Percentiles rank a stretch among this genome's conserved stretches.
These are phyloP conservation scores for Lachnellula occidentalis DNA, from an alignment of 2,329 filamentous ascomycete genomes.

Conservation along the genomic window DNA sequence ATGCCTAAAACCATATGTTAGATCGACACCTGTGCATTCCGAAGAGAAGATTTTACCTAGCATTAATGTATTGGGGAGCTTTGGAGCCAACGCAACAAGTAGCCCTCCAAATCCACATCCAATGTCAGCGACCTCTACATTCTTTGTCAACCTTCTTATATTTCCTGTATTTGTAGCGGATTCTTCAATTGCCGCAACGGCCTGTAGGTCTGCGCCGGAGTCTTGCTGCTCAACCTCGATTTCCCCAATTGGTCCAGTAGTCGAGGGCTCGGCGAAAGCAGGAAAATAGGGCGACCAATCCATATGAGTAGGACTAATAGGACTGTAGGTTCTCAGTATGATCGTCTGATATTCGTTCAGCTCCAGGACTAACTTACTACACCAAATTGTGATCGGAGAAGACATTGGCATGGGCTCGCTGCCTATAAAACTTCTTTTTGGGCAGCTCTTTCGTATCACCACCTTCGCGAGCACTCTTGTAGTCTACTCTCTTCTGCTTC, in stretches of 20 bases:
- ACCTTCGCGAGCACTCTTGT: slow-evolving; percentile 51
- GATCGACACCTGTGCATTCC: background rate
- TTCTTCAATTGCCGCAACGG: background rate
- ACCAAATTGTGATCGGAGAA: slow-evolving; percentile 89
- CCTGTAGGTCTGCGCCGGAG: background rate
- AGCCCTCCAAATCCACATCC: slow-evolving; percentile 95
- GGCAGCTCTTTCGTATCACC: slow-evolving; percentile 50
- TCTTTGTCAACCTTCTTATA: slow-evolving; percentile 47
- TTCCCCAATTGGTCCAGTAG: slow-evolving; percentile 21
- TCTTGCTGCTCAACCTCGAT: slow-evolving; percentile 9
- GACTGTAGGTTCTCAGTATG: slow-evolving; percentile 47
- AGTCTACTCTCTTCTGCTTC: slow-evolving; percentile 60
- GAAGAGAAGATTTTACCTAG: slow-evolving; percentile 52
- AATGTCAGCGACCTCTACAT: slow-evolving; percentile 91
- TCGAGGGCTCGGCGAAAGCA: slow-evolving; percentile 51
- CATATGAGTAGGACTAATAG: slow-evolving; percentile 74
- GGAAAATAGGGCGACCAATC: slow-evolving; percentile 87
- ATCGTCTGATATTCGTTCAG: background rate
- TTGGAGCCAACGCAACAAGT: slow-evolving; percentile 75
- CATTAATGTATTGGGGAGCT: slow-evolving; percentile 75
- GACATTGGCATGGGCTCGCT: slow-evolving; percentile 94
- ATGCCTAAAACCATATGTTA: slow-evolving; percentile 52
- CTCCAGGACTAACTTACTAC: slow-evolving; percentile 58
- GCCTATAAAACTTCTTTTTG: slow-evolving; percentile 92
- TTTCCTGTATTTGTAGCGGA: slow-evolving; percentile 1